phyloP scores from a whole-genome alignment of 257 asterid species.

The Scutellaria barbata region DNA sequence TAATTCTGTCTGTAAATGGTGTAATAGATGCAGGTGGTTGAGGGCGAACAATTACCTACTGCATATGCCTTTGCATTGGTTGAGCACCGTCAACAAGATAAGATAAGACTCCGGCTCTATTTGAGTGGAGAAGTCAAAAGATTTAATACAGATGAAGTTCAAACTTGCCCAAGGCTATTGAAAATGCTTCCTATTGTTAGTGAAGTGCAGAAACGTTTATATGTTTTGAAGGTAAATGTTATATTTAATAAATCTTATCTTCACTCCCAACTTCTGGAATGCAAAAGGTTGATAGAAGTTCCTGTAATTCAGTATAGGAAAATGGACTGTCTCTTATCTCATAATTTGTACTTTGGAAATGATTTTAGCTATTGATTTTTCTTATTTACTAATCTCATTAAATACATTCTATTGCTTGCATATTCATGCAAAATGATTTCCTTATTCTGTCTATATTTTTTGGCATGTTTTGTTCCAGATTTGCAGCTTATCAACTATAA shows the following conservation, averaged over 20 bases:
- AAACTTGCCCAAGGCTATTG: conserved; percentile 61
- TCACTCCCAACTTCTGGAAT: too few relatives aligned
- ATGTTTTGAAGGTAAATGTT: conserved; percentile 65
- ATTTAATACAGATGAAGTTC: conserved; percentile 55
- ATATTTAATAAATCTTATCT: conserved; percentile 12
- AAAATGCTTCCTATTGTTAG: conserved; percentile 64
- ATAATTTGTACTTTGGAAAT: conserved; percentile 8
- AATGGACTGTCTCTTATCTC: background rate
- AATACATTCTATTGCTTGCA: conserved; percentile 12
- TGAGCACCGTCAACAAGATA: conserved; percentile 82
- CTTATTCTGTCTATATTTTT: conserved; percentile 15
- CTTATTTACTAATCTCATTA: conserved; percentile 10
- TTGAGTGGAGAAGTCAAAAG: conserved; percentile 69
- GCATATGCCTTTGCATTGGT: conserved; percentile 92
- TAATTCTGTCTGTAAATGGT: conserved; percentile 26
- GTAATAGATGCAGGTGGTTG: conserved; percentile 58
- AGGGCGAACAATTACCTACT: conserved; percentile 62
- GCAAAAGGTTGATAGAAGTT: background rate
- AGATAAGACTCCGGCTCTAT: conserved; percentile 70
- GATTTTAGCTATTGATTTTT: conserved; percentile 23
- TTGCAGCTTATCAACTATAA: conserved; percentile 92
- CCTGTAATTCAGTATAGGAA: conserved; percentile 12
- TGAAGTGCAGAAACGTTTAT: conserved; percentile 44
- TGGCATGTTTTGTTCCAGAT: conserved; percentile 54
- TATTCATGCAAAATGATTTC: conserved; percentile 24